Evolutionary conservation across 169 alveolate genomes (phyloP), one percentile per base, ranked within the genome.

Genomic region (Cryptosporidium ryanae): DNA sequence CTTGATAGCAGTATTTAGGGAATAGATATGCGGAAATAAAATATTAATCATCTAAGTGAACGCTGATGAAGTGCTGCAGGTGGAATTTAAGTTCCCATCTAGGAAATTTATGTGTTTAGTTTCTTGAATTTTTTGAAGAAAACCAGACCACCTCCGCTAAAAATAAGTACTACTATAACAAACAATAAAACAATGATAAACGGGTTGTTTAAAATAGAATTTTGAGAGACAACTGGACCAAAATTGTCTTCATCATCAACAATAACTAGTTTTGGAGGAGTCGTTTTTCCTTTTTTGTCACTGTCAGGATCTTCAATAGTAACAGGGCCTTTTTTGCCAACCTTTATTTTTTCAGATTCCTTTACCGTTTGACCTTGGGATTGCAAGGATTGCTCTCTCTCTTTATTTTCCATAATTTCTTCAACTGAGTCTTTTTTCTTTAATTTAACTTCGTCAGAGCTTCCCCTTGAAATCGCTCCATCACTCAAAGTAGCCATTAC

Each of bases 241-340:
- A 50, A 68, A 27, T 68, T 34, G 23, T 68, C 64, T 15, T 59
- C 71, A 7, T 76, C 38, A 43, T 76, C 71, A 18, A 59, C 84
- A 2, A 59, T 18, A 10, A 61, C 68, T 17, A 76, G 71, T 1
- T 76, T 76, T 8, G 84, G 84, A 23, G 71, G 71, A 21, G 50
- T 61, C 2, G 84, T 76, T 76, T 55, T 76, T 1, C 84, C 84
- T 76, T 76, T 43, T 12, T 59, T 61, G 7, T 76, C 32, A 38
- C 61, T 49, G 18, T 76, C 71, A 21, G 57, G 68, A 23, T 76
- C 64, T 38, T 76, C 23, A 18, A 76, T 6, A 10, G 84, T 76
- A 32, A 76, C 84, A 2, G 84, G 84, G 1, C 84, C 84, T 18
- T 18, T 55, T 25, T 59, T 76, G 2, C 84, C 84, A 4, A 61